phyloP scores from a whole-genome alignment of 257 asterid genomes.

The Fraxinus quadrangulata region DNA sequence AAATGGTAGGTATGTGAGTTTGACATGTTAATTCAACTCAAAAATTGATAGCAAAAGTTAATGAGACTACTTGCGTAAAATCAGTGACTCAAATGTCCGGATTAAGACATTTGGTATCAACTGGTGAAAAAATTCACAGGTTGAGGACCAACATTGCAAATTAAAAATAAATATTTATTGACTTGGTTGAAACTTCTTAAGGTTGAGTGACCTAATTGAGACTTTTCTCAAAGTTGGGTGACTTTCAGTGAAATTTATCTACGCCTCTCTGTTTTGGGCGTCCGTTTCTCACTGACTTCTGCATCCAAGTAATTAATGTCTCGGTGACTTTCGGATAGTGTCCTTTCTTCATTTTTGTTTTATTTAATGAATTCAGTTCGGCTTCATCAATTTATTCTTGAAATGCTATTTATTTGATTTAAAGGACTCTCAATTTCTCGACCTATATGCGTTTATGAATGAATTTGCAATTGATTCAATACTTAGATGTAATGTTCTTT shows the following conservation, averaged over 20 bases:
- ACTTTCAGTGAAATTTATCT: neutral
- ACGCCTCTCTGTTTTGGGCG: neutral
- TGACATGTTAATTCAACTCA: neutral
- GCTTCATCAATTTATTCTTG: neutral
- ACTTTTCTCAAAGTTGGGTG: neutral
- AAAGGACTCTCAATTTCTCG: constrained; percentile 18
- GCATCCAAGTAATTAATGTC: neutral
- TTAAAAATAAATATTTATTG: neutral
- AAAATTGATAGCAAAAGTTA: neutral
- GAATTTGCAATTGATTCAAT: neutral
- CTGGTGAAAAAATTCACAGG: neutral
- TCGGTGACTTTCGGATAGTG: neutral
- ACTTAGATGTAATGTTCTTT: neutral
- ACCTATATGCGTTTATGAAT: neutral
- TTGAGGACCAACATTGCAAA: neutral
- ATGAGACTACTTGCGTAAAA: neutral
- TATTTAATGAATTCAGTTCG: neutral
- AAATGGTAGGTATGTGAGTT: no score
- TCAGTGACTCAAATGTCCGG: neutral
- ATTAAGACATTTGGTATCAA: no score
- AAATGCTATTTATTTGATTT: constrained; percentile 4
- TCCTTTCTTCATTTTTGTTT: neutral
- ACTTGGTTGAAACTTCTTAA: neutral
- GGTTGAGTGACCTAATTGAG: neutral
- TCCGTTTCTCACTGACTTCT: neutral